Evolutionary conservation across 495 filamentous ascomycete species (phyloP).

Genomic region (Trichoderma gamsii): DNA sequence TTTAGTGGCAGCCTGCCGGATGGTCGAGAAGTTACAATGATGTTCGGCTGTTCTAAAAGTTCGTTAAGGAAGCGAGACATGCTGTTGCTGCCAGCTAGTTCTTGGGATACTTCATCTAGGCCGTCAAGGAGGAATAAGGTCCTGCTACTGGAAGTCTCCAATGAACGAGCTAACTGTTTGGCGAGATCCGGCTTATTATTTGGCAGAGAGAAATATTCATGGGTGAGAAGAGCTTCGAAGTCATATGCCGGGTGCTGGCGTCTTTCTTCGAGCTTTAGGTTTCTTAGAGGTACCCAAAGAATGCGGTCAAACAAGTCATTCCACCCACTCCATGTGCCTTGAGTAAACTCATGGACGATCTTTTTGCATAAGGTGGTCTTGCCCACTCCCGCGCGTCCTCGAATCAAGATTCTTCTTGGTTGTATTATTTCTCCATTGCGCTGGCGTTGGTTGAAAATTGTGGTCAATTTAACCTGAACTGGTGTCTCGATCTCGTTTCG

Average conservation of each 20-base stretch:
- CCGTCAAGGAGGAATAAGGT: conserved; percentile 38
- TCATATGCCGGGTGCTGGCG: conserved; percentile 17
- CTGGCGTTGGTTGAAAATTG: conserved; percentile 27
- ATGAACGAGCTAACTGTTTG: conserved; percentile 19
- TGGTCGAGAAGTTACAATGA: conserved; percentile 37
- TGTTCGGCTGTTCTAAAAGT: conserved; percentile 33
- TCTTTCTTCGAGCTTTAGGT: conserved; percentile 24
- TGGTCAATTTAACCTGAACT: conserved; percentile 23
- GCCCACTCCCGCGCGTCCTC: conserved; percentile 37
- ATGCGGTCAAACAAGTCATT: conserved; percentile 29
- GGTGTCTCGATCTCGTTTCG: conserved; percentile 25
- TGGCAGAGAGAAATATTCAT: conserved; percentile 25
- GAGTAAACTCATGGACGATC: conserved; percentile 30
- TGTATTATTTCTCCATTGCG: conserved; percentile 18
- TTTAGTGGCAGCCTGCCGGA: conserved; percentile 20
- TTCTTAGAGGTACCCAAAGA: conserved; percentile 35
- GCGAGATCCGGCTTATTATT: conserved; percentile 18
- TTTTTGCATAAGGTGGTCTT: conserved; percentile 46
- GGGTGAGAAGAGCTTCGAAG: conserved; percentile 23
- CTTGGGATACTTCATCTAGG: conserved; percentile 36
- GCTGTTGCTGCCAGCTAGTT: conserved; percentile 19
- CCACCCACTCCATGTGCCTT: conserved; percentile 22
- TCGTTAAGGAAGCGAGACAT: conserved; percentile 26
- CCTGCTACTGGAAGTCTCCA: conserved; percentile 16
- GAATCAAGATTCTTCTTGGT: conserved; percentile 35